Percentiles rank a stretch among this genome's conserved stretches.
Evolutionary conservation across 2,329 filamentous ascomycete genomes (phyloP).

Genomic region (Fusarium drepaniforme): DNA sequence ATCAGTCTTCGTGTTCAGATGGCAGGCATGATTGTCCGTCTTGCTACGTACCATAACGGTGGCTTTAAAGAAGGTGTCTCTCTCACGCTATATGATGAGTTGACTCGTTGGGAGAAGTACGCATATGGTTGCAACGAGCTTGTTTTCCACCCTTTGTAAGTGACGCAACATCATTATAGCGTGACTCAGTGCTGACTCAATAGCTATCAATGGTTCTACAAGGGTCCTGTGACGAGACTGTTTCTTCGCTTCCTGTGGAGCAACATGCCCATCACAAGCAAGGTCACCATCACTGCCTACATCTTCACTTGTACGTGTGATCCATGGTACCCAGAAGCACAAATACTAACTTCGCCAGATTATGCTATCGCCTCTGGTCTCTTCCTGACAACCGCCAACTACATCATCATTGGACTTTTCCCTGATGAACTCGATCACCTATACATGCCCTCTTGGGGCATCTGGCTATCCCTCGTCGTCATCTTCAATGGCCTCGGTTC

Average conservation of each 20-base stretch:
- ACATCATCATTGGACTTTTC: slow-evolving; percentile 78
- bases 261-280: slow-evolving; percentile 70
- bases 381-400: slow-evolving; percentile 75
- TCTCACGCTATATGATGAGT: slow-evolving; percentile 78
- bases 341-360: slow-evolving; percentile 47
- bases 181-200: background rate
- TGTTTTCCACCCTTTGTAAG: slow-evolving; percentile 74
- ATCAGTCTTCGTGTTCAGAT: slow-evolving; percentile 80
- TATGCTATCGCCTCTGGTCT: slow-evolving; percentile 78
- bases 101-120: slow-evolving; percentile 80
- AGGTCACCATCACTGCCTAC: slow-evolving; percentile 77
- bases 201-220: slow-evolving; percentile 65
- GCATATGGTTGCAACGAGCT: slow-evolving; percentile 79
- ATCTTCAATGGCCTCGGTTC: slow-evolving; percentile 42
- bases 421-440: slow-evolving; percentile 75
- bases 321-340: rapidly evolving
- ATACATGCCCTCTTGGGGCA: slow-evolving; percentile 75
- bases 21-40: slow-evolving; percentile 75
- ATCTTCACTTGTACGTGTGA: slow-evolving; percentile 66
- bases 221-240: slow-evolving; percentile 74
- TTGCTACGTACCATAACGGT: slow-evolving; percentile 76
- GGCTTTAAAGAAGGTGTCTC: slow-evolving; percentile 82
- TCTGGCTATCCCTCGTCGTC: slow-evolving; percentile 62
- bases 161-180: background rate
- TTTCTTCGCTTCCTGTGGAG: slow-evolving; percentile 43